Evolutionary conservation across 352 stramenopile genomes (phyloP).

Genomic region (Phytopythium litorale): DNA sequence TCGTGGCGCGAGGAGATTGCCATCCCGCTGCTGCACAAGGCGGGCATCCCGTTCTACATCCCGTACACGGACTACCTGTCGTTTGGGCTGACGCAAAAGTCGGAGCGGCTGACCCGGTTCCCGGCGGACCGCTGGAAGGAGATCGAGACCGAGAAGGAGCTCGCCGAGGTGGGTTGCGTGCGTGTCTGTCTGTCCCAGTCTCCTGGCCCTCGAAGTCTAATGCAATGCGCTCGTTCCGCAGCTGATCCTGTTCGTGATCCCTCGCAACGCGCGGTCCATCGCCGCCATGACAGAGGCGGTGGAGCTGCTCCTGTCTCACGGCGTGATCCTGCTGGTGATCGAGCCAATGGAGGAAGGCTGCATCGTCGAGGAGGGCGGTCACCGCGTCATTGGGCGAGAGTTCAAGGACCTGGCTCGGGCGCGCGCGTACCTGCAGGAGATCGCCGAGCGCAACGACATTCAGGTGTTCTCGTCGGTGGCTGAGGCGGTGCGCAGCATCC

Average conservation of each 20-base stretch:
- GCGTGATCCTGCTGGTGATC: slow-evolving; percentile 75
- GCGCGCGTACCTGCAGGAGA: slow-evolving; percentile 80
- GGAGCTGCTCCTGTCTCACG: slow-evolving; percentile 64
- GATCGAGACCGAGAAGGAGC: slow-evolving; percentile 54
- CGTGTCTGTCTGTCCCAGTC: not conserved
- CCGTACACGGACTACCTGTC: slow-evolving; percentile 70
- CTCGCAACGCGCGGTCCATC: slow-evolving; percentile 65
- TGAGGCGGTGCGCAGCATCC: slow-evolving; percentile 57
- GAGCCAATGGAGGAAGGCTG: slow-evolving; percentile 64
- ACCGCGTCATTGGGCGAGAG: slow-evolving; percentile 48
- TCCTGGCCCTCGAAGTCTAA: not conserved
- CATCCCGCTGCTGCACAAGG: slow-evolving; percentile 67
- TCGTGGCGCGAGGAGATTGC: slow-evolving; percentile 74
- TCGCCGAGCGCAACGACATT: slow-evolving; percentile 76
- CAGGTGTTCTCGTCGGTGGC: slow-evolving; percentile 67
- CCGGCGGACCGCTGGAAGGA: slow-evolving; percentile 43
- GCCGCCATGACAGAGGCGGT: slow-evolving; percentile 81
- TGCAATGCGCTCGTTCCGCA: slow-evolving; percentile 7
- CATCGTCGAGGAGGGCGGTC: slow-evolving; percentile 44
- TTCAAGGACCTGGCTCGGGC: slow-evolving; percentile 80
- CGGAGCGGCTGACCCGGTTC: slow-evolving; percentile 22
- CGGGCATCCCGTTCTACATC: slow-evolving; percentile 71
- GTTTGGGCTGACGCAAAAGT: slow-evolving; percentile 42
- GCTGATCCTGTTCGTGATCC: slow-evolving; percentile 83
- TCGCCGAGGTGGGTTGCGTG: slow-evolving; percentile 41